phyloP scores from a whole-genome alignment of 108 stramenopile genomes.

The Aurantiochytrium sp. region DNA sequence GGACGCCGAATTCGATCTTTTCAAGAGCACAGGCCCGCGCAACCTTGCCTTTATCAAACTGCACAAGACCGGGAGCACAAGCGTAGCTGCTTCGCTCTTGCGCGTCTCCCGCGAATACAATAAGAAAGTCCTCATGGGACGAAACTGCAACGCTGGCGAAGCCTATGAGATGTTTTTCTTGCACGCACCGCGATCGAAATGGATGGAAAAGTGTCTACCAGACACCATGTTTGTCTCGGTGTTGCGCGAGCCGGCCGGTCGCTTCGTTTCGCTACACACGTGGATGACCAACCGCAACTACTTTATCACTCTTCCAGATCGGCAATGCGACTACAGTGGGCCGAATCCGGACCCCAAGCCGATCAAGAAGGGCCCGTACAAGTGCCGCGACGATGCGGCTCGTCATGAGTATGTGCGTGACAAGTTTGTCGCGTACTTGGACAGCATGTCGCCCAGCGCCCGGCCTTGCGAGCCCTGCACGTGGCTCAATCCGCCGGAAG shows the following conservation, averaged over 20 bases:
- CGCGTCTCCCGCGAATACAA: not conserved
- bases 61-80: not conserved
- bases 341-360: not conserved
- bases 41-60: not conserved
- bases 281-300: not conserved
- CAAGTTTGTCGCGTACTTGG: not conserved
- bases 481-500: not conserved
- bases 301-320: not conserved
- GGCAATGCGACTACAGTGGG: not conserved
- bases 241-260: not conserved
- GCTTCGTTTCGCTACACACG: not conserved
- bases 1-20: not conserved
- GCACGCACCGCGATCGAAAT: not conserved
- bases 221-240: not conserved
- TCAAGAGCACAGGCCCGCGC: not conserved
- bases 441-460: not conserved
- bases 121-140: not conserved
- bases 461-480: not conserved
- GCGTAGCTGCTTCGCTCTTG: not conserved
- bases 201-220: not conserved
- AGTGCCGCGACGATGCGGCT: not conserved
- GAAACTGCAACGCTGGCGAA: not conserved
- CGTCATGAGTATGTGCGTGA: not conserved
- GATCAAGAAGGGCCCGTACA: not conserved
- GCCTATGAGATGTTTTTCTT: not conserved